Conservation (phyloP, 2,329 filamentous ascomycete species). For the Fusarium concolor region DNA sequence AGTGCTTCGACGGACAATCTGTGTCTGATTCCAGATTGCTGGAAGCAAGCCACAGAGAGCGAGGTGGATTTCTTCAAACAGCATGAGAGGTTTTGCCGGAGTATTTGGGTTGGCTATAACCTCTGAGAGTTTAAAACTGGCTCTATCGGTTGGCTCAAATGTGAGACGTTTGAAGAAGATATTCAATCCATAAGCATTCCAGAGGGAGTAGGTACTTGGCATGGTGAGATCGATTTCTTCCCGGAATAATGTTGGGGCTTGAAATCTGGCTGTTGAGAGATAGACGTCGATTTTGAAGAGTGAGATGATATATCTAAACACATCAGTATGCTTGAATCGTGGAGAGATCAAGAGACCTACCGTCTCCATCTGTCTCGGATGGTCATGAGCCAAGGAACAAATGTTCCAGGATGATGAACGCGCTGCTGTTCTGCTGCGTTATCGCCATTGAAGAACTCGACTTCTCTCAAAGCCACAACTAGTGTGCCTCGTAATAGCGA, state of each 20-base stretch:
- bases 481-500: conserved; percentile 52
- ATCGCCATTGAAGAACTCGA: conserved; percentile 52
- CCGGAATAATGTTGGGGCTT: conserved; percentile 49
- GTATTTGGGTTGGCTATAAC: conserved; percentile 46
- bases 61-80: conserved; percentile 52
- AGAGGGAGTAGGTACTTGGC: conserved; percentile 50
- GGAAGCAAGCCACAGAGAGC: conserved; percentile 48
- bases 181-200: conserved; percentile 54
- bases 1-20: conserved; percentile 42
- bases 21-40: conserved; percentile 49
- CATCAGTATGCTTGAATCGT: neutral
- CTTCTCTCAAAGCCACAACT: conserved; percentile 50
- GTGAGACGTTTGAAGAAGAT: conserved; percentile 51
- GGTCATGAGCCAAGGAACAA: conserved; percentile 51
- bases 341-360: conserved; percentile 35
- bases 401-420: conserved; percentile 52
- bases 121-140: conserved; percentile 47
- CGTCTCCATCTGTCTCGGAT: conserved; percentile 52
- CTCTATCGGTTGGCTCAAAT: conserved; percentile 49
- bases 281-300: conserved; percentile 56
- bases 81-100: conserved; percentile 42
- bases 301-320: conserved; percentile 48
- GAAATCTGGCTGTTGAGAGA: conserved; percentile 48
- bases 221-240: conserved; percentile 55
- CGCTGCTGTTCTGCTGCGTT: conserved; percentile 51